Evolutionary conservation across 225 moss, liverwort and hornwort species (phyloP).

Genomic region (Marchantia polymorpha): DNA sequence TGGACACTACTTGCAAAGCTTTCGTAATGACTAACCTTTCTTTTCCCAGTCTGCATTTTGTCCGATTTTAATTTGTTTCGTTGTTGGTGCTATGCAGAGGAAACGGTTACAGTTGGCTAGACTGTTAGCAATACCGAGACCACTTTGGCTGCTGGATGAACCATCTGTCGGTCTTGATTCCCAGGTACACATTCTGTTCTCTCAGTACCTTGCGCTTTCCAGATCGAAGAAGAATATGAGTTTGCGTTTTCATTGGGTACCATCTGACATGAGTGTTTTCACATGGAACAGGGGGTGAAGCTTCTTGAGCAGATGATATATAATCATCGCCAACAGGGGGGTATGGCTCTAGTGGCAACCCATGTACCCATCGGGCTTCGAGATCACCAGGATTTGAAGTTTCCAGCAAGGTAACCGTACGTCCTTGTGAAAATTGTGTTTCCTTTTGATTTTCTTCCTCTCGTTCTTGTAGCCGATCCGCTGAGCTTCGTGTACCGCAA

Average conservation of each 20-base stretch:
- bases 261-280: neutral
- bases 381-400: constrained; percentile 68
- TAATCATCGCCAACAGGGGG: constrained; percentile 72
- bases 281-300: constrained; percentile 56
- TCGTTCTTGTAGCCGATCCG: neutral
- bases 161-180: constrained; percentile 88
- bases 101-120: constrained; percentile 89
- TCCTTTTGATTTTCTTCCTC: neutral
- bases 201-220: neutral
- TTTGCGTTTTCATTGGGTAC: neutral
- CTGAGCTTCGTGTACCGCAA: neutral
- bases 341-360: constrained; percentile 88
- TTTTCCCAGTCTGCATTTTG: neutral
- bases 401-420: constrained; percentile 59
- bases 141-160: constrained; percentile 88
- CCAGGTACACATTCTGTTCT: constrained; percentile 40
- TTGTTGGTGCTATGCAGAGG: constrained; percentile 39
- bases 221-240: neutral
- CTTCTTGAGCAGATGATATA: constrained; percentile 80
- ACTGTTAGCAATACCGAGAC: constrained; percentile 84
- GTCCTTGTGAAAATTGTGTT: neutral
- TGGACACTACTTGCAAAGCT: neutral
- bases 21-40: neutral
- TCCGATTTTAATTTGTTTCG: neutral
- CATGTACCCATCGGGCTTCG: constrained; percentile 73